phyloP scores from a whole-genome alignment of 257 asterid genomes.

The Capsicum baccatum region DNA sequence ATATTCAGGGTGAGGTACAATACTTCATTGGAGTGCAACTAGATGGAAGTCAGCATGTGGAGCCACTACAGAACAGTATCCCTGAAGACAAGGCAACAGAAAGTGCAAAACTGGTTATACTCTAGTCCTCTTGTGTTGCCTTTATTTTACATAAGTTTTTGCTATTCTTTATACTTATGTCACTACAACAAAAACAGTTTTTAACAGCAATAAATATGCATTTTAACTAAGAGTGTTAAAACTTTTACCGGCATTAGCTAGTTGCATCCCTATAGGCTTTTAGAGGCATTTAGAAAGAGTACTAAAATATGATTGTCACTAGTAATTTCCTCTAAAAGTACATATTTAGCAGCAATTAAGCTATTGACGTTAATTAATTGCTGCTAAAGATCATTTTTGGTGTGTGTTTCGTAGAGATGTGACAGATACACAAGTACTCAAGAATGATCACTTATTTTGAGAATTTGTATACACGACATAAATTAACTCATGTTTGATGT shows the following conservation, averaged over 20 bases:
- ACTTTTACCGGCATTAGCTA: too few relatives aligned
- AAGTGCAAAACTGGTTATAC: slow-evolving; percentile 67
- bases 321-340: too few relatives aligned
- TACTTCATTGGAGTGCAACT: slow-evolving; percentile 97
- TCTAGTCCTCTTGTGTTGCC: not conserved
- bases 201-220: too few relatives aligned
- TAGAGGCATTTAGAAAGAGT: too few relatives aligned
- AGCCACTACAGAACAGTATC: slow-evolving; percentile 87
- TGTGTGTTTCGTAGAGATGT: not conserved
- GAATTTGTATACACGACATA: not conserved
- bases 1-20: slow-evolving; percentile 92
- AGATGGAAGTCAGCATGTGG: slow-evolving; percentile 95
- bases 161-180: not conserved
- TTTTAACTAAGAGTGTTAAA: too few relatives aligned
- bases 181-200: too few relatives aligned
- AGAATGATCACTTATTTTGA: not conserved
- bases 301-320: too few relatives aligned
- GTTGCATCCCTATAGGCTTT: too few relatives aligned
- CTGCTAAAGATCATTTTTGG: too few relatives aligned
- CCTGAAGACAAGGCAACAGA: slow-evolving; percentile 84
- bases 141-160: not conserved
- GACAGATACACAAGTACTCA: not conserved
- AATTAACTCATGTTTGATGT: not conserved
- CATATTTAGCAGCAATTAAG: too few relatives aligned
- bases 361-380: too few relatives aligned